Evolutionary conservation across 2,329 filamentous ascomycete genomes (phyloP).

Genomic region (Cladophialophora carrionii): DNA sequence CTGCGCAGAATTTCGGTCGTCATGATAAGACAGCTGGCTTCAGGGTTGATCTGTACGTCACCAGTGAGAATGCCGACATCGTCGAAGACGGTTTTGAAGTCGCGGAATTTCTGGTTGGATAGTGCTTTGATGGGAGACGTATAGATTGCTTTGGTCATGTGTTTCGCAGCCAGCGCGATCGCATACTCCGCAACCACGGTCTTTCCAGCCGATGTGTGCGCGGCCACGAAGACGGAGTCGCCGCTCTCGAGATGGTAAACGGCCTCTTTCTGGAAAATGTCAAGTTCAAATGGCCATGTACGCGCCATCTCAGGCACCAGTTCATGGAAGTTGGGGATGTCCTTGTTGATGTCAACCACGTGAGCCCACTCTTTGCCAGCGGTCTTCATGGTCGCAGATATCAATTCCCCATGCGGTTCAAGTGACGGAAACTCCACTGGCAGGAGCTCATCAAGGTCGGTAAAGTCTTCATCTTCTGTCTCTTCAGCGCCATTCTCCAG

Average conservation of each 20-base stretch:
- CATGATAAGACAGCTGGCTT: slow-evolving; percentile 98
- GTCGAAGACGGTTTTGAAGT: slow-evolving; percentile 82
- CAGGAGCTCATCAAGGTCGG: slow-evolving; percentile 80
- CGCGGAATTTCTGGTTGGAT: slow-evolving; percentile 97
- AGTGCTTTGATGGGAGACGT: slow-evolving; percentile 98
- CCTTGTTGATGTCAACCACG: slow-evolving; percentile 93
- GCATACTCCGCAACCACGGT: slow-evolving; percentile 98
- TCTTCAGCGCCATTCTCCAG: slow-evolving; percentile 29
- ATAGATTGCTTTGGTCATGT: slow-evolving; percentile 99
- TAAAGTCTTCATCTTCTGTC: slow-evolving; percentile 51
- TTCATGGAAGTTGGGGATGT: slow-evolving; percentile 91
- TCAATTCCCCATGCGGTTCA: slow-evolving; percentile 77
- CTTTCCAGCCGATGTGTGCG: slow-evolving; percentile 96
- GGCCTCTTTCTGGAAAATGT: slow-evolving; percentile 98
- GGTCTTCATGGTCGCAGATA: slow-evolving; percentile 71
- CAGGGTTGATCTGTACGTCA: slow-evolving; percentile 95
- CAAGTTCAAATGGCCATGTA: slow-evolving; percentile 95
- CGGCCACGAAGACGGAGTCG: slow-evolving; percentile 96
- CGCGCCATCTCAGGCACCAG: slow-evolving; percentile 94
- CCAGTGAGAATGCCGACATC: slow-evolving; percentile 97
- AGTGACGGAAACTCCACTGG: slow-evolving; percentile 92
- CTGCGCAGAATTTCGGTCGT: slow-evolving; percentile 96
- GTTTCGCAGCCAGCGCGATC: slow-evolving; percentile 91
- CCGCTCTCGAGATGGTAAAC: slow-evolving; percentile 96
- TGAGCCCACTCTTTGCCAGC: slow-evolving; percentile 92